These are phyloP conservation scores for Diplodia intermedia DNA, from an alignment of 2,329 filamentous ascomycete species.

Conservation along the genomic window DNA sequence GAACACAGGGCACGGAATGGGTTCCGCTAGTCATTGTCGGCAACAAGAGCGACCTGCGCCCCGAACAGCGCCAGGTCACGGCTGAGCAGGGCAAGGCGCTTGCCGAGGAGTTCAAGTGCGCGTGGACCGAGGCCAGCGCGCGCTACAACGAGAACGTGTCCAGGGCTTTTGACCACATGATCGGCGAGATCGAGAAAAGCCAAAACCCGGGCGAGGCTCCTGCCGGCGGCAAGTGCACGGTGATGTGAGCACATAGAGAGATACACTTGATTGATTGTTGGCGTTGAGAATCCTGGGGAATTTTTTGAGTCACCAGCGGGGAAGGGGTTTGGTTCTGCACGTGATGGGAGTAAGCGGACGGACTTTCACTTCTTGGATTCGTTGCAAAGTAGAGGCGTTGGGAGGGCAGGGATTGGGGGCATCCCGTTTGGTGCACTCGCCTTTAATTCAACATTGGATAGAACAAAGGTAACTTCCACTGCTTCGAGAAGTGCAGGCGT, in stretches of 20 bases:
- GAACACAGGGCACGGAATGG: constrained; percentile 80
- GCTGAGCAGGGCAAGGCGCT: constrained; percentile 84
- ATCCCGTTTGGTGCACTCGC: constrained; percentile 2
- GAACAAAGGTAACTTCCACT: background rate
- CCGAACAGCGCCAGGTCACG: constrained; percentile 90
- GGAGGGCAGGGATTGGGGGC: background rate
- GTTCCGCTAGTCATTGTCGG: constrained; percentile 94
- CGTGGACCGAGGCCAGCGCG: constrained; percentile 93
- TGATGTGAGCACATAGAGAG: constrained; percentile 72
- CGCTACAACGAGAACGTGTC: constrained; percentile 92
- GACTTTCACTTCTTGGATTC: constrained; percentile 16
- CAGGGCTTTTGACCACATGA: constrained; percentile 92
- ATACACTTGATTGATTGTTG: constrained; percentile 13
- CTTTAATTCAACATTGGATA: constrained; percentile 22
- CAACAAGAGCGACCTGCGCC: constrained; percentile 93
- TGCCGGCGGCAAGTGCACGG: constrained; percentile 76
- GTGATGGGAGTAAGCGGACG: constrained; percentile 18
- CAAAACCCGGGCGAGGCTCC: constrained; percentile 88
- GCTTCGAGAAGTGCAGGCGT: background rate
- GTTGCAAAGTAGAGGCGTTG: constrained; percentile 16
- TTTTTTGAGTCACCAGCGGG: background rate
- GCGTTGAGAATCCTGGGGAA: constrained; percentile 16
- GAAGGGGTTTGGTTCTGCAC: background rate
- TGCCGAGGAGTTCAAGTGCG: constrained; percentile 86
- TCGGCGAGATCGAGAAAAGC: constrained; percentile 92